Evolutionary conservation across 2,329 filamentous ascomycete species (phyloP), one percentile per base, ranked within the genome.

Genomic region (Cadophora sp.): DNA sequence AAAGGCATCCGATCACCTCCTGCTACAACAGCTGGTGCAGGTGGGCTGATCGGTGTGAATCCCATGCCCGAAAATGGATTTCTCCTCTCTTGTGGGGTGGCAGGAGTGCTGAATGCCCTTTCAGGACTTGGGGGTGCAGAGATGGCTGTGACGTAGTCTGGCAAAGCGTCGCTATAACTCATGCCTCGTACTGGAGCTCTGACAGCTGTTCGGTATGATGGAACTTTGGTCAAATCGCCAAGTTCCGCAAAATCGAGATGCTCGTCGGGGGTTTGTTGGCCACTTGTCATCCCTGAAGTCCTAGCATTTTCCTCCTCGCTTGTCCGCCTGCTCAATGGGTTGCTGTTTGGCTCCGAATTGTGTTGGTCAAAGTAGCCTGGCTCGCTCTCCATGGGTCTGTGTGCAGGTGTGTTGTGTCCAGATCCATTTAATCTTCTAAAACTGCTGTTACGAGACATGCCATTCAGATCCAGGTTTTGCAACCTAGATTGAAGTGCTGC

Each of bases 181-280:
- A 72, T 70, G 58, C 41, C 84, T 82, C 60, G 85, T 18, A 87
- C 85, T 5, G 88, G 87, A 0, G 89, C 87, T 70, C 86, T 87
- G 30, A 93, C 87, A 0, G 91, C 91, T 0, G 91, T 94, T 18
- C 86, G 85, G 76, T 94, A 94, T 65, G 91, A 94, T 0, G 91
- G 91, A 1, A 94, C 91, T 71, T 91, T 91, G 76, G 84, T 91
- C 50, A 94, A 80, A 70, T 88, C 85, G 58, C 85, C 84, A 71
- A 92, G 80, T 69, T 91, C 88, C 20, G 83, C 80, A 48, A 82
- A 81, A 65, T 89, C 85, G 59, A 83, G 73, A 69, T 89, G 85
- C 71, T 88, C 84, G 16, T 55, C 61, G 4, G 84, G 83, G 8
- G 86, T 88, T 69, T 83, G 82, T 65, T 83, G 81, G 4, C 83